Evolutionary conservation across 345 rosid genomes (phyloP).

Genomic region (Raphanus raphanistrum): DNA sequence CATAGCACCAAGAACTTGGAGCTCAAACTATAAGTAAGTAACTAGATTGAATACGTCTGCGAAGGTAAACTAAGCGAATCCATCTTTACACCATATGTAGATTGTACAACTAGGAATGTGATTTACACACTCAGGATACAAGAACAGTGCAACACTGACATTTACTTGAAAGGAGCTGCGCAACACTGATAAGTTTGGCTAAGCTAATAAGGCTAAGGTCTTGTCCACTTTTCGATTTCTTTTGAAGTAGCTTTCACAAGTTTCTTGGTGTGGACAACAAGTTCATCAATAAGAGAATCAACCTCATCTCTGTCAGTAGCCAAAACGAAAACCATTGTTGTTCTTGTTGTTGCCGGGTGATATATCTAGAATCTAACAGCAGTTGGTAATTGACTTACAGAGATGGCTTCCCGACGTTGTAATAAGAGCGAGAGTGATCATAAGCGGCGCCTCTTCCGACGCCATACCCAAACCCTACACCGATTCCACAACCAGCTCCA

Average conservation of each 20-base stretch:
- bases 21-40: not conserved
- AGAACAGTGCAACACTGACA: not conserved
- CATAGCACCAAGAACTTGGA: not conserved
- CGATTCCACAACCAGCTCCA: constrained; percentile 89
- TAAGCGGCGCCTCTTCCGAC: constrained; percentile 63
- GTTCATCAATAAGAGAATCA: constrained; percentile 61
- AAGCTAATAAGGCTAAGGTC: constrained; percentile 24
- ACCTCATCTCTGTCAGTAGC: constrained; percentile 54
- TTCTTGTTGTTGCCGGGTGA: no score
- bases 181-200: constrained; percentile 1
- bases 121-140: not conserved
- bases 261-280: constrained; percentile 63
- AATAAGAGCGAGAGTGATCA: not conserved
- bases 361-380: not conserved
- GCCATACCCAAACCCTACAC: constrained; percentile 89
- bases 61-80: not conserved
- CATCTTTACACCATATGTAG: not conserved
- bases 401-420: constrained; percentile 32
- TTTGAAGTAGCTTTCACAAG: constrained; percentile 60
- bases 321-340: not conserved
- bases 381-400: constrained; percentile 16
- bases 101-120: not conserved
- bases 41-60: not conserved
- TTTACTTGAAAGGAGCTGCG: not conserved
- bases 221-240: constrained; percentile 87